phyloP scores from a whole-genome alignment of 179 eudicot species.

The Silene coronaria region DNA sequence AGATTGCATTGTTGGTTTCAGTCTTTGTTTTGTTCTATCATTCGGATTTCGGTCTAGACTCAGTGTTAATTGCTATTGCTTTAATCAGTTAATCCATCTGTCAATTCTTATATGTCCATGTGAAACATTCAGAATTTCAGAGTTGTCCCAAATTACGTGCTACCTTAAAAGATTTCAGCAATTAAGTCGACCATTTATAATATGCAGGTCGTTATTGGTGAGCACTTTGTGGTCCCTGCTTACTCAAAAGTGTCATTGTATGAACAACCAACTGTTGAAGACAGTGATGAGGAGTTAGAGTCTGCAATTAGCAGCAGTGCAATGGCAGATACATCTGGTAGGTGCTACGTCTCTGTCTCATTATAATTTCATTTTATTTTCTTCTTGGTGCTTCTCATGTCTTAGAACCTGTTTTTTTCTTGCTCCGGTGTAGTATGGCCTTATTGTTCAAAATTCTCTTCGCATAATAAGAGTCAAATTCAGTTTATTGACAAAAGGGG shows the following conservation, averaged over 20 bases:
- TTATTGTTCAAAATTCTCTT: too few species aligned
- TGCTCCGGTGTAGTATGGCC: too few species aligned
- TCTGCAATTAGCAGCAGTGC: conserved; percentile 76
- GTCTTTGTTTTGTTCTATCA: too few species aligned
- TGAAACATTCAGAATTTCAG: not conserved
- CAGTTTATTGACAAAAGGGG: too few species aligned
- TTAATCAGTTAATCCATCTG: too few species aligned
- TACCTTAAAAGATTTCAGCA: not conserved
- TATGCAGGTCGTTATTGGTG: conserved; percentile 69
- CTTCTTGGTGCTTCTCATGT: not conserved
- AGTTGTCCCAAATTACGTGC: not conserved
- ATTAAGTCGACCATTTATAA: conserved; percentile 11
- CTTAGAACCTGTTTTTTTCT: not conserved
- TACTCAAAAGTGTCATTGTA: conserved; percentile 84
- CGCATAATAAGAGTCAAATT: too few species aligned
- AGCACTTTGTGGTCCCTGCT: conserved; percentile 76
- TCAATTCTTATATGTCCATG: too few species aligned
- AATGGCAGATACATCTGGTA: conserved; percentile 49
- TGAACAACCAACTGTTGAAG: conserved; percentile 73
- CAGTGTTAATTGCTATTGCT: too few species aligned
- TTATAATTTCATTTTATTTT: not conserved
- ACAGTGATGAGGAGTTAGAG: conserved; percentile 98
- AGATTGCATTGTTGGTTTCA: too few species aligned
- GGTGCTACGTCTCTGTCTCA: conserved; percentile 15
- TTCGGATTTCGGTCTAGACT: too few species aligned